Percentiles rank a stretch among this genome's conserved stretches.
Evolutionary conservation across 1,284 basidiomycete species (phyloP).

Genomic region (Ceraceosorus guamensis): DNA sequence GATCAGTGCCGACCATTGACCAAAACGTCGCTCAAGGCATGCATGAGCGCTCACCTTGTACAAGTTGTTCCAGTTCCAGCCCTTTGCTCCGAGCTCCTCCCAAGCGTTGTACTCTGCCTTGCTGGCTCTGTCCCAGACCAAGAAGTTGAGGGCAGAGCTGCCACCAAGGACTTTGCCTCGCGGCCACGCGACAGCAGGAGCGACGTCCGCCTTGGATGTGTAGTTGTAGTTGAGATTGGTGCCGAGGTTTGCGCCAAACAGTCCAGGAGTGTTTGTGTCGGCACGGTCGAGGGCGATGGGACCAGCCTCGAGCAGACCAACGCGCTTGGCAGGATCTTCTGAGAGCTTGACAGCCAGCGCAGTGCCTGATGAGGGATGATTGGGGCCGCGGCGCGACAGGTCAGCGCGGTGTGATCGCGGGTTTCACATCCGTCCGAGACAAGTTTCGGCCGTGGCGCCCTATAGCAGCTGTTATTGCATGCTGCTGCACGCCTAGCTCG

Average conservation of each 20-base stretch:
- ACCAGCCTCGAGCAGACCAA: conserved; percentile 42
- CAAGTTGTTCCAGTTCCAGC: conserved; percentile 49
- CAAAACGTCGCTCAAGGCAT: too few species aligned
- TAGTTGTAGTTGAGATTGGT: conserved; percentile 36
- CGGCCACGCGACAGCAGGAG: conserved; percentile 29
- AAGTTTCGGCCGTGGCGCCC: too few species aligned
- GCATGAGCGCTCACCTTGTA: too few species aligned
- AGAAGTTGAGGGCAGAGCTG: conserved; percentile 47
- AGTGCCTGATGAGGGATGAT: too few species aligned
- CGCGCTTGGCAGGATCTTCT: conserved; percentile 28
- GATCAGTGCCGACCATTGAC: too few species aligned
- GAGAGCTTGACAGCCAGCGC: conserved; percentile 35
- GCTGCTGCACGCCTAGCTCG: too few species aligned
- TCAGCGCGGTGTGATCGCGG: too few species aligned
- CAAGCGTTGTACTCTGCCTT: conserved; percentile 44
- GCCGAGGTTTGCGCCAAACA: conserved; percentile 30
- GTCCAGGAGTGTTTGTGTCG: conserved; percentile 27
- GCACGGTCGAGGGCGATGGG: conserved; percentile 20
- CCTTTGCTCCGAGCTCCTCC: conserved; percentile 32
- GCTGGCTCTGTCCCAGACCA: conserved; percentile 46
- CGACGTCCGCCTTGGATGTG: conserved; percentile 18
- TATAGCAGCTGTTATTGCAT: too few species aligned
- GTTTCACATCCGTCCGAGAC: too few species aligned
- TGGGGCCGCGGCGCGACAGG: too few species aligned
- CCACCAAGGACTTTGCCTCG: conserved; percentile 47